phyloP scores from a whole-genome alignment of 345 rosid species.

The Eucalyptus sp. region DNA sequence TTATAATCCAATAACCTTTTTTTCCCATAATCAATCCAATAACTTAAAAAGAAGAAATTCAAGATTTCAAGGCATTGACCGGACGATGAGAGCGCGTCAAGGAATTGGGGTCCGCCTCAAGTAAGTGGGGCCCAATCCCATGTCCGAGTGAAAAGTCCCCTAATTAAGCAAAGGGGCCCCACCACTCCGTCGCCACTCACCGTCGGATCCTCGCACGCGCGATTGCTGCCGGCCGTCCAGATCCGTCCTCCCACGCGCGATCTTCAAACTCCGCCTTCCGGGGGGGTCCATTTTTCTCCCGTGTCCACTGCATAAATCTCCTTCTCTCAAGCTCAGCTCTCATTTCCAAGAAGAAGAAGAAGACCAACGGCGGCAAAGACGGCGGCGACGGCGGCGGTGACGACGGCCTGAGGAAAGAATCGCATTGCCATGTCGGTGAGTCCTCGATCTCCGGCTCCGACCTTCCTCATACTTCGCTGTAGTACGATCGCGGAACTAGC shows the following conservation, averaged over 20 bases:
- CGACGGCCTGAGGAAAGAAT: neutral
- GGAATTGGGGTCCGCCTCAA: neutral
- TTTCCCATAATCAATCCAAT: neutral
- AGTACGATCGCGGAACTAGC: neutral
- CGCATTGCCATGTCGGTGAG: neutral
- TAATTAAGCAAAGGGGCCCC: neutral
- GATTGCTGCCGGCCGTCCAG: slow-evolving; percentile 1
- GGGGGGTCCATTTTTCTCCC: neutral
- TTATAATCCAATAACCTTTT: neutral
- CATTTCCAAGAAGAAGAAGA: neutral
- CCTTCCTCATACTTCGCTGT: neutral
- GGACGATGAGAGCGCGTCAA: neutral
- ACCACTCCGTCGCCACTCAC: neutral
- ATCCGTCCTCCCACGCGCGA: slow-evolving; percentile 6
- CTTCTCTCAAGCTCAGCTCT: neutral
- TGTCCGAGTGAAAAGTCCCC: neutral
- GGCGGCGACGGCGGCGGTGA: neutral
- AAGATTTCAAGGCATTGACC: neutral
- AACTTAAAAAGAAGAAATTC: neutral
- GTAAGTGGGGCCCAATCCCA: neutral
- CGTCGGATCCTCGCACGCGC: slow-evolving; percentile 3
- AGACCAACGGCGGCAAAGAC: neutral
- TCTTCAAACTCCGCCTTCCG: neutral
- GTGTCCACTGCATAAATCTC: neutral
- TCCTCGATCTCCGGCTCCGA: neutral